Base-by-base conservation (phyloP, 2,329 filamentous ascomycete genomes). In the Pseudogymnoascus sp. region DNA sequence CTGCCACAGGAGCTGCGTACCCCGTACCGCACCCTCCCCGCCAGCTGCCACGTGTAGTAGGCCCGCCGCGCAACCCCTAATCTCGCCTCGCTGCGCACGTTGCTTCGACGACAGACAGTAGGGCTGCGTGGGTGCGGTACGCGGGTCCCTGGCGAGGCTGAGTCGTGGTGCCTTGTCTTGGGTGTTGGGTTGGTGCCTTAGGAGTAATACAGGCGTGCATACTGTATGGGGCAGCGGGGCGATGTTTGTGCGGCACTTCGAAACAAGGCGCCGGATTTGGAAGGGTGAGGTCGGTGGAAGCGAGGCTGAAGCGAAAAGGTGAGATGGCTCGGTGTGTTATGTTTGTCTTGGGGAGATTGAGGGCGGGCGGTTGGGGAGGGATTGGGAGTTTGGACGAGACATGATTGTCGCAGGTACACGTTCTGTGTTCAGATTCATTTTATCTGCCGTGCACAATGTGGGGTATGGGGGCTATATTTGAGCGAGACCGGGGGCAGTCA, bases 331-430 rank as follows among this genome's bases (percentile, higher is more conserved):
- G 39, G 17, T 41, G 39, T 40, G 35, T 36, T 4, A 17, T 24
- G 17, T 8, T 2, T 26, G 40, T 44, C 40, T 44, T 47, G 21
- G 40, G 40, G 40, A 47, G 6, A 47, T 47, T 26, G 21, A 24
- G 21, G 40, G 40, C 37, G 17, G 37, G 17, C n/a, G 15, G 36
- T 15, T 39, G n/a, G n/a, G 36, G 3, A 4, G 9, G 17, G 5
- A 26, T 11, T 17, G 17, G 17, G 17, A 17, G 40, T 47, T 47
- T 47, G 40, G 40, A 47, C 40, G 40, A 47, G 40, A 47, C 40
- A 47, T 47, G 40, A 47, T 47, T 47, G 40, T 47, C 40, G 40
- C 40, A 47, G 40, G 40, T 47, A 24, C 39, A 41, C 39, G 39
- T 41, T 41, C 17, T 9, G 39, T 41, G 39, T 41, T 41, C 39